Evolutionary conservation across 257 asterid genomes (phyloP).

Genomic region (Solanum okadae): DNA sequence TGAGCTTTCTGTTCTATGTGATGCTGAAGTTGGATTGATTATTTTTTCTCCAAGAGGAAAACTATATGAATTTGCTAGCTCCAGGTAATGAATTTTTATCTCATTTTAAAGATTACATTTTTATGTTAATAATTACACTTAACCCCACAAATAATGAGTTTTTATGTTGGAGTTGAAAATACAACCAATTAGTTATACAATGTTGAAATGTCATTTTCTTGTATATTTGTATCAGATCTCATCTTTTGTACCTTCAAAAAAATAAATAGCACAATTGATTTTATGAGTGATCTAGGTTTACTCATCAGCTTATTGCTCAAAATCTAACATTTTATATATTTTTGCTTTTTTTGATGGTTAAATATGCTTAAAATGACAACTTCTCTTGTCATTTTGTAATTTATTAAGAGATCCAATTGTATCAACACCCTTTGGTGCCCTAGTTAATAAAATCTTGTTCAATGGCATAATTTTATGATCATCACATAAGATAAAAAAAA

Average conservation of each 20-base stretch:
- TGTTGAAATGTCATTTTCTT: background rate
- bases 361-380: background rate
- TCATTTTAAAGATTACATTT: background rate
- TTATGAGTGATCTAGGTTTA: background rate
- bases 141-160: too few relatives aligned
- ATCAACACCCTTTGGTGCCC: background rate
- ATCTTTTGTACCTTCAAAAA: background rate
- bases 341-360: background rate
- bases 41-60: slow-evolving; percentile 80
- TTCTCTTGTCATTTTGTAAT: background rate
- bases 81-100: slow-evolving; percentile 31
- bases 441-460: background rate
- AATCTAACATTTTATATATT: background rate
- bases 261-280: background rate
- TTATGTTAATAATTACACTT: background rate
- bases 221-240: background rate
- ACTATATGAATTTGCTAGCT: slow-evolving; percentile 64
- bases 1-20: slow-evolving; percentile 79
- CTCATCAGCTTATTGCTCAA: background rate
- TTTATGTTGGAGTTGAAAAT: background rate
- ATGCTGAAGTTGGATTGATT: slow-evolving; percentile 73
- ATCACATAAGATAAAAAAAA: background rate
- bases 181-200: background rate
- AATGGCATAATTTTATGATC: background rate
- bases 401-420: background rate